These are phyloP conservation scores for Daldinia sp. DNA, from an alignment of 2,329 filamentous ascomycete species.

Conservation along the genomic window DNA sequence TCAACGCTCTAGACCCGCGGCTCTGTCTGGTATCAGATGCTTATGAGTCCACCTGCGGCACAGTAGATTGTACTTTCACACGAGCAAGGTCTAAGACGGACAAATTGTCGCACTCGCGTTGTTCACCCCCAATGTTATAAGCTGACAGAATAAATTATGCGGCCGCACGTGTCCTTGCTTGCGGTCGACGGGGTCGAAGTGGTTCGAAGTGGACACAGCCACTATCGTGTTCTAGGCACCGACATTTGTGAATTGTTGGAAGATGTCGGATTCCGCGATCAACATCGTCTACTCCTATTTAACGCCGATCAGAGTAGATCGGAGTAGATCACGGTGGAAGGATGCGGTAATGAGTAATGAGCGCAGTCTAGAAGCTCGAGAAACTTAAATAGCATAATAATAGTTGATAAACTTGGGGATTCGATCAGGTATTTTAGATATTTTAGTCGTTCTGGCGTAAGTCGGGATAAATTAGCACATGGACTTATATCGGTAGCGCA, in stretches of 20 bases:
- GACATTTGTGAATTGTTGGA: not conserved
- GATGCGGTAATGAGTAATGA: not conserved
- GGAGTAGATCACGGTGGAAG: not conserved
- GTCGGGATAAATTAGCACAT: not conserved
- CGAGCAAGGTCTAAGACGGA: not conserved
- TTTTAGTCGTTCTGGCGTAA: not conserved
- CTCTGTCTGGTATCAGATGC: slow-evolving; percentile 6
- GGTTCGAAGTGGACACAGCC: not conserved
- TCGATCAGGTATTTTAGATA: not conserved
- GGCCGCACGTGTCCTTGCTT: not conserved
- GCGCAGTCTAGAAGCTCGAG: not conserved
- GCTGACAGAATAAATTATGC: not conserved
- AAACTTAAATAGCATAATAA: not conserved
- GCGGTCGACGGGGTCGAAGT: not conserved
- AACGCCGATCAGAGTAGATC: not conserved
- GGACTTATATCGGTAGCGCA: too few species aligned
- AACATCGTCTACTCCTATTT: not conserved
- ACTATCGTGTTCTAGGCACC: not conserved
- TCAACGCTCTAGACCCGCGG: not conserved
- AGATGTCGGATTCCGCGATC: not conserved
- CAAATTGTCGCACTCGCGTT: not conserved
- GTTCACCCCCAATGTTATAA: not conserved
- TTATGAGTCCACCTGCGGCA: slow-evolving; percentile 19
- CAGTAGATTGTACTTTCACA: slow-evolving; percentile 5
- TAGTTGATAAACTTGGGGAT: not conserved